These are phyloP conservation scores for Inonotus hispidus DNA, from an alignment of 1,284 basidiomycete genomes.

Conservation along the genomic window DNA sequence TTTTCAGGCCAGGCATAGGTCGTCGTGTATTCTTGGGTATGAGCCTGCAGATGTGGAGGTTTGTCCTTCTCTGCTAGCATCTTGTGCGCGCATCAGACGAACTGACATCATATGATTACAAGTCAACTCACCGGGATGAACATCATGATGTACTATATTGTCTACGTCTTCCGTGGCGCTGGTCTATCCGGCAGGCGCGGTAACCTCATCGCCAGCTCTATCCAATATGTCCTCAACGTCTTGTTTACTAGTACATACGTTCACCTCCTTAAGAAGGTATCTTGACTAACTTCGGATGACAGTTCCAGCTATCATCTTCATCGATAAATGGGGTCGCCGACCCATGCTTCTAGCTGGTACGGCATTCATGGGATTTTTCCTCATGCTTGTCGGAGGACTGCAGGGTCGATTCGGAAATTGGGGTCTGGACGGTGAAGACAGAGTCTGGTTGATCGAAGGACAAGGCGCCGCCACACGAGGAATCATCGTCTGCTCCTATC, in stretches of 20 bases:
- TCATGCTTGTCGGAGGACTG: conserved; percentile 72
- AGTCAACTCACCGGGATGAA: conserved; percentile 30
- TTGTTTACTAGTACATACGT: conserved; percentile 40
- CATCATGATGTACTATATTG: conserved; percentile 76
- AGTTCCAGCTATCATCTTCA: conserved; percentile 71
- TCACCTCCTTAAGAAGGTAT: neutral
- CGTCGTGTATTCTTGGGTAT: conserved; percentile 56
- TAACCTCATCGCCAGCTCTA: conserved; percentile 71
- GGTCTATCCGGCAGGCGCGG: conserved; percentile 65
- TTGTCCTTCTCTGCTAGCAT: conserved; percentile 30
- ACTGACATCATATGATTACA: neutral
- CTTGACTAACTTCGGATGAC: neutral
- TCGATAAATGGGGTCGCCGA: conserved; percentile 76
- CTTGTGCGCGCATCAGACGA: neutral
- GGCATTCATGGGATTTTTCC: conserved; percentile 66
- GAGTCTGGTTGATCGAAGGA: conserved; percentile 56
- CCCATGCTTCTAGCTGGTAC: conserved; percentile 67
- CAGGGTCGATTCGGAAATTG: conserved; percentile 64
- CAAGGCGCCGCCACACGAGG: conserved; percentile 56
- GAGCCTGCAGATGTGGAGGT: conserved; percentile 61
- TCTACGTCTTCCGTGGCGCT: conserved; percentile 70
- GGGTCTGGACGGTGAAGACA: conserved; percentile 38
- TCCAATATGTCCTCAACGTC: conserved; percentile 77
- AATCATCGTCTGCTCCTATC: conserved; percentile 71
- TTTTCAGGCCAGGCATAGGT: conserved; percentile 53